Evolutionary conservation across 371 early-diverging fungal genomes (phyloP), one percentile per base, ranked within the genome.

Genomic region (Lichtheimia ramosa): DNA sequence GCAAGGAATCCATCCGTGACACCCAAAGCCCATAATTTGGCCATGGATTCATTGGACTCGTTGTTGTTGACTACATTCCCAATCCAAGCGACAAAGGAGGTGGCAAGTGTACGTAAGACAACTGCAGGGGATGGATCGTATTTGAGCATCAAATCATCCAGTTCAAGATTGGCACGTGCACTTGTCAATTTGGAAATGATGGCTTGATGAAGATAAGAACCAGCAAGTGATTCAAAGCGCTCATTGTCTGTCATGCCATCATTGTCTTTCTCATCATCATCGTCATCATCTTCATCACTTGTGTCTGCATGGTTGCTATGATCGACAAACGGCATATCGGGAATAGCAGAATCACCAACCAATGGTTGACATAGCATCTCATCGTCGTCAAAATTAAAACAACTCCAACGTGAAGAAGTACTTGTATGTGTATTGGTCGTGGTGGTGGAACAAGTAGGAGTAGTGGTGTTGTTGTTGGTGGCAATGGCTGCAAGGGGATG

Each of bases 61-160:
- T 8, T 10, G 10, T 34, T 34, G 34, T 34, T 34, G 3, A 74
- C 56, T 3, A 58, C 55, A 48, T 65, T 62, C 5, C 46, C 48
- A 12, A 77, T 58, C 81, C 81, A 81, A 5, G 59, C 52, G 1
- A 77, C 55, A 63, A 81, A 77, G 7, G 77, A 61, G 27, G 61
- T 59, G 0, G 79, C 71, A 28, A 85, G 59, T 1, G 75, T 73
- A 25, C 65, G 50, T 12, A 75, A 48, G 0, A 85, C 62, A 8
- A 67, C 68, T 4, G 74, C 70, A 5, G 72, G 57, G 1, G 73
- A 57, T 15, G 86, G 80, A 40, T 85, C 86, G 54, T 83, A 80
- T 62, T 85, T 85, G 18, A 82, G 51, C 62, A 82, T 69, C 40
- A 83, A 61, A 27, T 85, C 86, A 39, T 85, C 86, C 21, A 85